Base-by-base conservation (phyloP, 352 stramenopile species). In the Globisporangium iwayamae region DNA sequence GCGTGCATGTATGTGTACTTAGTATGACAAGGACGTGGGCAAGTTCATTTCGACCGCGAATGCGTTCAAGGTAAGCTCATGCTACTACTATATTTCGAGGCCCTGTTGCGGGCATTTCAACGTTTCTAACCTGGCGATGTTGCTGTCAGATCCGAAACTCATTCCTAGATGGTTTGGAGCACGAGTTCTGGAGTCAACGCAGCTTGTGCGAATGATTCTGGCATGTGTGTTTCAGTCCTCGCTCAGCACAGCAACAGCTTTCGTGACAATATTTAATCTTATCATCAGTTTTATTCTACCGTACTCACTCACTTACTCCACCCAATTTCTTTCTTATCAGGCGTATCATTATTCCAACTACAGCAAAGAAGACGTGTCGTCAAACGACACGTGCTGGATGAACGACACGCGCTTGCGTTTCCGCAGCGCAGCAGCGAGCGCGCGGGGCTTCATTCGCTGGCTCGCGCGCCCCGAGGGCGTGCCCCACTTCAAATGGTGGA, bases 371-470 rank as follows among this genome's bases (percentile, higher is more conserved):
- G 46, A 52, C 46, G 46, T 30, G 0, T 76, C 68, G 9, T 85
- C 70, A 61, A 96, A 96, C n/a, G 87, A 93, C 9, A 96, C 85
- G 57, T 92, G 83, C 57, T 96, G 87, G 30, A 87, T 94, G 65
- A 96, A 96, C 48, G 87, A 96, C 18, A 96, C 87, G 3, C 87
- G 85, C 62, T 96, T 96, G 14, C 85, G 83, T 65, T 96, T 96
- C 28, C 87, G 74, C 46, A 92, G 58, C 34, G 81, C 81, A 1
- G 85, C 76, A 1, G 83, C 72, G 3, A 88, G 72, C 18, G 81
- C 80, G 20, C 85, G 81, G 16, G 83, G 85, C 62, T 81, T 87
- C 55, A 81, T 87, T 28, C 85, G 74, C 62, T 87, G 73, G 8
- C 79, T 76, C 30, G 78, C 74, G n/a, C 77, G 71, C 6, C 76